phyloP scores from a whole-genome alignment of 1,284 basidiomycete genomes.

The Cerrena zonata region DNA sequence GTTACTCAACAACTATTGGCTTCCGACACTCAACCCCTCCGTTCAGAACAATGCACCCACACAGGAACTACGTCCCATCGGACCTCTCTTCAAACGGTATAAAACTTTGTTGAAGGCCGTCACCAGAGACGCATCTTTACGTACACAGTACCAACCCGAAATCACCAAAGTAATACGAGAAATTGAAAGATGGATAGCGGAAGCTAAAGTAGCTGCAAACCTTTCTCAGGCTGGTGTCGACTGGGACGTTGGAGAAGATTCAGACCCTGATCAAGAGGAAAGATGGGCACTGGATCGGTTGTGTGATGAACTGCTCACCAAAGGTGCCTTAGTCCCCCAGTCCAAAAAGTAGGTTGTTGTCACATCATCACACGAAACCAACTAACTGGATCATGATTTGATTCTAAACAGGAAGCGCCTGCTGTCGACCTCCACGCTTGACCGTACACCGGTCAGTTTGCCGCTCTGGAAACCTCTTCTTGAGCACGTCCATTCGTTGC shows the following conservation, averaged over 20 bases:
- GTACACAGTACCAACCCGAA: slow-evolving; percentile 43
- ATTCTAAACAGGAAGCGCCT: slow-evolving; percentile 51
- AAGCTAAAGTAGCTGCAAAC: slow-evolving; percentile 59
- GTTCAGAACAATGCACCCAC: slow-evolving; percentile 22
- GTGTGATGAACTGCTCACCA: slow-evolving; percentile 55
- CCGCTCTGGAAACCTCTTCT: slow-evolving; percentile 73
- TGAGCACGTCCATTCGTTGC: slow-evolving; percentile 49
- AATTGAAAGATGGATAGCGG: slow-evolving; percentile 68
- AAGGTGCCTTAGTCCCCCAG: slow-evolving; percentile 68
- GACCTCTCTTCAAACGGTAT: slow-evolving; percentile 63
- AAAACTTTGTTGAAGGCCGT: slow-evolving; percentile 59
- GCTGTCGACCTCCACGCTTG: slow-evolving; percentile 37
- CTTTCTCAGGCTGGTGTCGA: slow-evolving; percentile 40
- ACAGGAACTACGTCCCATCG: slow-evolving; percentile 43
- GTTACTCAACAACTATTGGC: slow-evolving; percentile 77
- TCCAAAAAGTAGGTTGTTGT: slow-evolving; percentile 62
- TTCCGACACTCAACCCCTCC: slow-evolving; percentile 64
- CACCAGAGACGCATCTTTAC: slow-evolving; percentile 57
- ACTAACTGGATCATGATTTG: too few species aligned
- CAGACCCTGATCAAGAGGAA: slow-evolving; percentile 36
- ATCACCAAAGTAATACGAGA: slow-evolving; percentile 47
- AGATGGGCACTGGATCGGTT: slow-evolving; percentile 64
- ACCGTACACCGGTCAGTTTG: slow-evolving; percentile 49
- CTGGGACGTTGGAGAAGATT: slow-evolving; percentile 36
- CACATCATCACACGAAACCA: too few species aligned